These are phyloP conservation scores for Medicago truncatula DNA, from an alignment of 306 rosid species.

Conservation along the genomic window MtrunA17r5.0-ANR NC_053044.1:47782501-47783000, in stretches of 20 bases:
- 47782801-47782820: slow-evolving; percentile 66
- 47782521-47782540: slow-evolving; percentile 94
- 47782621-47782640: slow-evolving; percentile 97
- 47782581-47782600: slow-evolving; percentile 95
- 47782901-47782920: slow-evolving; percentile 22
- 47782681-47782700: slow-evolving; percentile 78
- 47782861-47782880: slow-evolving; percentile 98
- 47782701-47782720: slow-evolving; percentile 88
- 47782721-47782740: slow-evolving; percentile 97
- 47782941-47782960: slow-evolving; percentile 13
- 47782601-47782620: slow-evolving; percentile 79
- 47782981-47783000: slow-evolving; percentile 1
- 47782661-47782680: slow-evolving; percentile 78
- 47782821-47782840: slow-evolving; percentile 96
- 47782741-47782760: slow-evolving; percentile 98
- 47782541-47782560: slow-evolving; percentile 95
- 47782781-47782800: slow-evolving; percentile 93
- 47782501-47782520: slow-evolving; percentile 98
- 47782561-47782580: slow-evolving; percentile 77
- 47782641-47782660: slow-evolving; percentile 87
- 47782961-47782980: slow-evolving; percentile 19
- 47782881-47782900: slow-evolving; percentile 94
- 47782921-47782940: not conserved
- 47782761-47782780: slow-evolving; percentile 74
- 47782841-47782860: slow-evolving; percentile 94